phyloP scores from a whole-genome alignment of 2,329 filamentous ascomycete genomes.

The Beauveria asiatica region DNA sequence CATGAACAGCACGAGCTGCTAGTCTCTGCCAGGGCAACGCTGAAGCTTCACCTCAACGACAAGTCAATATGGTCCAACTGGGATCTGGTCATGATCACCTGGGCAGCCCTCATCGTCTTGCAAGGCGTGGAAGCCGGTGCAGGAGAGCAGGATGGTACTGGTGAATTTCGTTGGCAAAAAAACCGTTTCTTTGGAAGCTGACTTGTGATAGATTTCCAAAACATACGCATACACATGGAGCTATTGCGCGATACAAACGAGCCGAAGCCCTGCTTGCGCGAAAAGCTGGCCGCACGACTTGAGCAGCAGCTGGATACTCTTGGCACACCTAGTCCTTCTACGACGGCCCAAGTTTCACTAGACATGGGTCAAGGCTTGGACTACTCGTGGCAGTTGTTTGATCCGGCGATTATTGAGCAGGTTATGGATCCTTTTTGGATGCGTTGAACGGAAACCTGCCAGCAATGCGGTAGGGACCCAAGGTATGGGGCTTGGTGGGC shows the following conservation, averaged over 20 bases:
- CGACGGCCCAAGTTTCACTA: constrained; percentile 11
- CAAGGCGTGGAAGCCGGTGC: constrained; percentile 32
- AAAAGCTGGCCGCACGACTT: constrained; percentile 18
- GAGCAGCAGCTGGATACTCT: constrained; percentile 20
- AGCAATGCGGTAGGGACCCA: not conserved
- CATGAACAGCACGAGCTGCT: constrained; percentile 33
- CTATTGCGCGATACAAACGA: constrained; percentile 22
- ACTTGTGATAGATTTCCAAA: constrained; percentile 16
- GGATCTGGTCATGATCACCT: constrained; percentile 36
- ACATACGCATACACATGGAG: constrained; percentile 22
- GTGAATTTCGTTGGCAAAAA: not conserved
- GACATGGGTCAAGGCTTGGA: constrained; percentile 13
- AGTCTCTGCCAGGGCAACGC: constrained; percentile 30
- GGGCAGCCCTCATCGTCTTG: constrained; percentile 34
- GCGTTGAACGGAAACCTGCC: not conserved
- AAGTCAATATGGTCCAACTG: constrained; percentile 35
- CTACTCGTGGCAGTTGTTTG: constrained; percentile 16
- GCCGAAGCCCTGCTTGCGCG: constrained; percentile 18
- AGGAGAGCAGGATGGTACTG: constrained; percentile 28
- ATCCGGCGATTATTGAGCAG: constrained; percentile 12
- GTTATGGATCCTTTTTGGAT: constrained; percentile 12
- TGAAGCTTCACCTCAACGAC: constrained; percentile 32
- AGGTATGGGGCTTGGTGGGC: not conserved
- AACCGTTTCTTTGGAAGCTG: not conserved
- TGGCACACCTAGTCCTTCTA: constrained; percentile 16